Base-by-base conservation (phyloP, 768 basidiomycete genomes). In the Calocybe indica region DNA sequence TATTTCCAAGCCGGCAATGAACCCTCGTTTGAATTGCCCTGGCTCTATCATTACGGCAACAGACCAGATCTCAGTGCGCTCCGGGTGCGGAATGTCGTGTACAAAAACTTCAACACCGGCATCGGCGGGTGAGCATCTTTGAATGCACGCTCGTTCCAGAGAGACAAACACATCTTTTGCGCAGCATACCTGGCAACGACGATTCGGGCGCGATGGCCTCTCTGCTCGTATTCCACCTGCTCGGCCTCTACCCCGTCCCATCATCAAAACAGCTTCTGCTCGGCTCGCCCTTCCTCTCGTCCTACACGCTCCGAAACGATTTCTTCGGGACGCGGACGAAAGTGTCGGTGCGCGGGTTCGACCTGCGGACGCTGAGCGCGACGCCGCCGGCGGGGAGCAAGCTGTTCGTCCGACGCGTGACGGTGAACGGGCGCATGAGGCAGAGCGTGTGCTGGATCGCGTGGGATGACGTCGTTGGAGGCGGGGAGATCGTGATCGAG, bases 191-290 rank as follows among this genome's bases (percentile, higher is more conserved):
- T 2, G 75, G 75, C 3, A 78, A 78, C 50, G 76, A 78, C 51
- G 75, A 78, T 54, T 73, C 71, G 5, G 76, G 72, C 15, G 76
- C 76, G 7, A 78, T 78, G 76, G 75, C 74, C 0, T 58, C 73
- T 6, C 66, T 76, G 13, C 68, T 76, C 9, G 62, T 64, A 6
- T 78, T 77, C 67, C 74, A 77, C 54, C 58, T 77, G 39, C 60
- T 77, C 11, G 76, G 76, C 0, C 58, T 78, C 32, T 78, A 77
- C 52, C 76, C 76, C 10, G 74, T 77, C 29, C 65, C 69, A 2
- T 53, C 72, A 2, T 70, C 74, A 2, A 67, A 58, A 5, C 76
- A 78, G 56, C 62, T 78, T 9, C 68, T 78, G 40, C 64, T 78
- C 46, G 71, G 71, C 6, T 69, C 73, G 4, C 75, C 76, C 9